These are phyloP conservation scores for Ophiocytium majus DNA, from an alignment of 352 stramenopile genomes.

Conservation along the genomic window DNA sequence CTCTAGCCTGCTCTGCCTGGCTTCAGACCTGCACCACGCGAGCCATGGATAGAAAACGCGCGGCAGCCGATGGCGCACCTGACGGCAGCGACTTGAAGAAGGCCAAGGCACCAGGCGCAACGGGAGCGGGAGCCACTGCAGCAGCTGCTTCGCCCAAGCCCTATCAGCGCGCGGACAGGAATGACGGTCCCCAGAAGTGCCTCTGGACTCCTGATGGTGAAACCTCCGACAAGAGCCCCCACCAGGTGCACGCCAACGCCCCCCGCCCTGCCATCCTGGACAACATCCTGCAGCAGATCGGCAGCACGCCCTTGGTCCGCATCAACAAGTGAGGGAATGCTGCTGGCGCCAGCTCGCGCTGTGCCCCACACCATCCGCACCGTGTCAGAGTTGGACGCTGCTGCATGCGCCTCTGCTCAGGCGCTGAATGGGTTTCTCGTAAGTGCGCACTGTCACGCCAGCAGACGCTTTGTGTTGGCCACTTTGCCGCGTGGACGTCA, in stretches of 20 bases:
- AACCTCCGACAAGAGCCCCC: slow-evolving; percentile 26
- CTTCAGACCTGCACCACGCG: too few species aligned
- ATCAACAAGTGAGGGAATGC: slow-evolving; percentile 66
- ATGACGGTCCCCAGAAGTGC: slow-evolving; percentile 51
- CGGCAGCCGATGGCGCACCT: too few species aligned
- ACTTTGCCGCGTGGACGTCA: not conserved
- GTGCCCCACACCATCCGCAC: not conserved
- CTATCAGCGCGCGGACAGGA: slow-evolving; percentile 23
- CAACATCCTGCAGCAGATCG: slow-evolving; percentile 85
- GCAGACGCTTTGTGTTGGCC: not conserved
- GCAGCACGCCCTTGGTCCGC: slow-evolving; percentile 88
- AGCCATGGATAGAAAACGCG: too few species aligned
- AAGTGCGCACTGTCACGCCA: not conserved
- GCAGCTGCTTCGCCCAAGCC: too few species aligned
- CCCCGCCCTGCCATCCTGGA: slow-evolving; percentile 79
- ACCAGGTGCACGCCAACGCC: slow-evolving; percentile 31
- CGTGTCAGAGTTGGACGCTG: not conserved
- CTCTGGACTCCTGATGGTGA: slow-evolving; percentile 40
- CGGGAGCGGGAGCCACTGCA: too few species aligned
- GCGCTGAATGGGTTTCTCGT: too few species aligned
- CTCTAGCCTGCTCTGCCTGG: too few species aligned
- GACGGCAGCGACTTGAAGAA: not conserved
- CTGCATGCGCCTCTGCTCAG: not conserved
- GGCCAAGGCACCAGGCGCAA: not conserved
- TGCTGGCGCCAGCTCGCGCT: not conserved